These are phyloP conservation scores for Yamagishiella unicocca DNA, from an alignment of 139 green algal species.

Conservation along the genomic window DNA sequence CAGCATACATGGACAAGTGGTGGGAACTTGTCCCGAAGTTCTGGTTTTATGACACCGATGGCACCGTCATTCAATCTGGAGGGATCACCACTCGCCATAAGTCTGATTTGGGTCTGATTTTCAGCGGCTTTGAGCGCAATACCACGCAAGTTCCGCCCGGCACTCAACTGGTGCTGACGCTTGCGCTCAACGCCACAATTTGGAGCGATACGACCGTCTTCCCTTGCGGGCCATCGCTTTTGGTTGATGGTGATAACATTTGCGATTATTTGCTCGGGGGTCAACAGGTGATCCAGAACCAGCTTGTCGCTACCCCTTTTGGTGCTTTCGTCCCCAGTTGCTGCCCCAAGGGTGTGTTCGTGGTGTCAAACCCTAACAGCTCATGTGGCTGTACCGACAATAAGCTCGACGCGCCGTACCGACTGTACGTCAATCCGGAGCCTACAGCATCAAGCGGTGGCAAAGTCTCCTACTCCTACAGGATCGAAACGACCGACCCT, in stretches of 20 bases:
- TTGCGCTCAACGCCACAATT: conserved; percentile 41
- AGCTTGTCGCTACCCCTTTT: background rate
- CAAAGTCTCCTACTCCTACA: background rate
- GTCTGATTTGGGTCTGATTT: conserved; percentile 34
- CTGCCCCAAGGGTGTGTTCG: conserved; percentile 59
- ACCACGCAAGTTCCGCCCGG: conserved; percentile 25
- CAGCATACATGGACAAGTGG: conserved; percentile 1
- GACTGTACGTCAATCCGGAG: conserved; percentile 14
- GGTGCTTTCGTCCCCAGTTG: conserved; percentile 33
- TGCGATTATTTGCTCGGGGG: conserved; percentile 59
- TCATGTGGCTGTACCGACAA: conserved; percentile 60
- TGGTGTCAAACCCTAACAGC: background rate
- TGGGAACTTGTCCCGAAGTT: conserved; percentile 41
- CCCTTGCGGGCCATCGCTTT: conserved; percentile 52
- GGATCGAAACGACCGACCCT: background rate
- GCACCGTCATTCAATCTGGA: conserved; percentile 41
- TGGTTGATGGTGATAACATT: conserved; percentile 44
- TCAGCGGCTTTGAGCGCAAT: conserved; percentile 38
- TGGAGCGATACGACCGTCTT: conserved; percentile 48
- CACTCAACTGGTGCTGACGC: conserved; percentile 42
- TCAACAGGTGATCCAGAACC: conserved; percentile 32
- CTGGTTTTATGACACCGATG: conserved; percentile 45
- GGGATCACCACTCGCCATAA: conserved; percentile 43
- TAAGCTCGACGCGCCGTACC: conserved; percentile 57
- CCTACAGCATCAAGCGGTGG: background rate